Evolutionary conservation across 2,329 filamentous ascomycete genomes (phyloP).

Genomic region (Aspergillus novoparasiticus): DNA sequence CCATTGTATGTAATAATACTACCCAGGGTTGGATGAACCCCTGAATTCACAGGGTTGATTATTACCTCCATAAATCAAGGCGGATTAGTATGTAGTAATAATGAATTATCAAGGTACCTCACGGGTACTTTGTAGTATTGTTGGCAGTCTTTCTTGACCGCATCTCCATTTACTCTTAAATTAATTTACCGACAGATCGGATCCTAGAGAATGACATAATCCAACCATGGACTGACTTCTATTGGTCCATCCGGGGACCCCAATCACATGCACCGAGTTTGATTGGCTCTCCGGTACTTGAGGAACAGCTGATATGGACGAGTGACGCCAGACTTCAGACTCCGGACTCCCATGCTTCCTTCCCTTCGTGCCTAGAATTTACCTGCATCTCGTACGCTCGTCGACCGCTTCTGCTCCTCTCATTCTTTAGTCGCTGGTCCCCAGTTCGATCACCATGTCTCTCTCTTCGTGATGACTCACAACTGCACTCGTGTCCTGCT

Average conservation of each 20-base stretch:
- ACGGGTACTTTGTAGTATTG: not conserved
- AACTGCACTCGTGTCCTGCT: constrained; percentile 5
- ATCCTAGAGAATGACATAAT: constrained; percentile 17
- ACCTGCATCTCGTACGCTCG: constrained; percentile 16
- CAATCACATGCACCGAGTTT: constrained; percentile 21
- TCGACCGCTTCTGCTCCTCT: constrained; percentile 15
- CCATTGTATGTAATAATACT: not conserved
- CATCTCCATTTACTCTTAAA: not conserved
- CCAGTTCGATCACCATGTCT: constrained; percentile 8
- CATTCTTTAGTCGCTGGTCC: constrained; percentile 6
- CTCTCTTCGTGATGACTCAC: constrained; percentile 15
- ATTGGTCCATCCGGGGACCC: constrained; percentile 10
- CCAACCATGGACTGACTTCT: not conserved
- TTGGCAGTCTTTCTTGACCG: not conserved
- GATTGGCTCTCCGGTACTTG: constrained; percentile 19
- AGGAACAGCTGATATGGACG: constrained; percentile 27
- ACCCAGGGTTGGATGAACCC: not conserved
- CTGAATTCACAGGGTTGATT: not conserved
- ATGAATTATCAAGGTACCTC: not conserved
- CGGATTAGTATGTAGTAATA: too few species aligned
- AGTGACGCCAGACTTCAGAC: constrained; percentile 27
- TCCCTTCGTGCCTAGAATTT: constrained; percentile 14
- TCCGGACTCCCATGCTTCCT: constrained; percentile 5
- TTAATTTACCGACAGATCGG: constrained; percentile 3
- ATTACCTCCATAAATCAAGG: too few species aligned